phyloP scores from a whole-genome alignment of 2,329 filamentous ascomycete species.

The Epichloe brachyelytri region DNA sequence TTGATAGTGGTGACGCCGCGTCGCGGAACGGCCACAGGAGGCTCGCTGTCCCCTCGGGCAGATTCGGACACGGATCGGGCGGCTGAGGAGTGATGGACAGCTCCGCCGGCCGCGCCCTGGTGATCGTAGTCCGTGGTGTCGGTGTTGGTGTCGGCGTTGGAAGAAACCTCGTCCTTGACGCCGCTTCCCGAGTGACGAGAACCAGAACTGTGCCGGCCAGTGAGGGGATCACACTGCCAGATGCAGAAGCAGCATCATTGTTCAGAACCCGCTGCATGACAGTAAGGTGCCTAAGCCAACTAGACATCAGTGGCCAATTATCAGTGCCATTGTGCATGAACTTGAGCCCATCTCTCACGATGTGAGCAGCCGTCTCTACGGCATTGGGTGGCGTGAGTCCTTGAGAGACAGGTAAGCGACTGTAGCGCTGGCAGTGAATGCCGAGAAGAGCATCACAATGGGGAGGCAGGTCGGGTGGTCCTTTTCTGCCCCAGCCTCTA shows the following conservation, averaged over 20 bases:
- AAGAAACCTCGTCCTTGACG: slow-evolving; percentile 42
- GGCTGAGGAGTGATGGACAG: slow-evolving; percentile 17
- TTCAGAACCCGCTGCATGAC: slow-evolving; percentile 50
- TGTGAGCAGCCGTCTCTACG: slow-evolving; percentile 41
- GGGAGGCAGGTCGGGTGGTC: slow-evolving; percentile 47
- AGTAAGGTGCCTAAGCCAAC: slow-evolving; percentile 46
- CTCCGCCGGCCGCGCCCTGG: slow-evolving; percentile 13
- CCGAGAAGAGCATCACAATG: slow-evolving; percentile 50
- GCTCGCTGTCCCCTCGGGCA: slow-evolving; percentile 39
- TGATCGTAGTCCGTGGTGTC: slow-evolving; percentile 48
- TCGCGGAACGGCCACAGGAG: slow-evolving; percentile 33
- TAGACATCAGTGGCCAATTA: slow-evolving; percentile 45
- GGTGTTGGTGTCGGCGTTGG: slow-evolving; percentile 40
- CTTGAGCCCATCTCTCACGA: slow-evolving; percentile 45
- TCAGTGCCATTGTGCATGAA: slow-evolving; percentile 47
- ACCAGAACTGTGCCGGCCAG: slow-evolving; percentile 17
- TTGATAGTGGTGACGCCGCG: slow-evolving; percentile 48
- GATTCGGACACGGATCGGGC: slow-evolving; percentile 26
- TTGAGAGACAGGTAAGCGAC: slow-evolving; percentile 51
- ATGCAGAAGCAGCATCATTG: slow-evolving; percentile 32
- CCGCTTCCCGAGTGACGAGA: slow-evolving; percentile 16
- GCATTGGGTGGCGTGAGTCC: slow-evolving; percentile 41
- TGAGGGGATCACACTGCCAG: slow-evolving; percentile 9
- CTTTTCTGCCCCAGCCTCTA: slow-evolving; percentile 44
- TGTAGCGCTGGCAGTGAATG: slow-evolving; percentile 47